Conservation (phyloP, 1,284 basidiomycete species). For the Ceratobasidium sp. region DNA sequence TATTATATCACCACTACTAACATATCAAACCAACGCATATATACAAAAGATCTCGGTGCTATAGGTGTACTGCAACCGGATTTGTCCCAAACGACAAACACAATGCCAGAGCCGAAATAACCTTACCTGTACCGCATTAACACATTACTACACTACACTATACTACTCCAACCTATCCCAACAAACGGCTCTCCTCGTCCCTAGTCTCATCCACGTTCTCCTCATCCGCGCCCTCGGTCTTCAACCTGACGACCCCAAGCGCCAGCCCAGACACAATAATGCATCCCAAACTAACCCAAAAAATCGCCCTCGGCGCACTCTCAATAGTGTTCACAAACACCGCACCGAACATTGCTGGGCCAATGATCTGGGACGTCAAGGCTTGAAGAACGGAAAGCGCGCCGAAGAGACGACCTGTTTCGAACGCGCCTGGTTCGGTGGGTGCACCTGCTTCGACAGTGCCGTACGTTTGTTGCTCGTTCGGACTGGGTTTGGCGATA, state of each 20-base stretch:
- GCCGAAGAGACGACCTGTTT: slow-evolving; percentile 74
- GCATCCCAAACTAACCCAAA: slow-evolving; percentile 48
- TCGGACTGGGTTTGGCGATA: not conserved
- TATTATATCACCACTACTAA: no score
- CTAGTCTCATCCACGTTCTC: not conserved
- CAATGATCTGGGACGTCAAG: slow-evolving; percentile 61
- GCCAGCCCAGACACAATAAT: slow-evolving; percentile 13
- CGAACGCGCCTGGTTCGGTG: slow-evolving; percentile 31
- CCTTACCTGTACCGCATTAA: no score
- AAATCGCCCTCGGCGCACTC: slow-evolving; percentile 68
- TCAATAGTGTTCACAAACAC: slow-evolving; percentile 73
- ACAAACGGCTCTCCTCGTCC: slow-evolving; percentile 22
- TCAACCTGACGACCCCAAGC: slow-evolving; percentile 37
- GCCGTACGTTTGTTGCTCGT: not conserved
- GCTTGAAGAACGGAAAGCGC: slow-evolving; percentile 74
- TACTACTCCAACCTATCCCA: slow-evolving; percentile 1
- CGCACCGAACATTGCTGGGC: slow-evolving; percentile 71
- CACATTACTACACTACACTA: no score
- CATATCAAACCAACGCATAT: no score
- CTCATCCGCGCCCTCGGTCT: not conserved
- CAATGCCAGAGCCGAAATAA: no score
- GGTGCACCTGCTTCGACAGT: not conserved
- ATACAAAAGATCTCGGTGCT: no score
- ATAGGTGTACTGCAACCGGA: no score
- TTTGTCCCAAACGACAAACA: no score